These are phyloP conservation scores for Vitis rotundifolia DNA, from an alignment of 164 flowering plant species.

Conservation along the genomic window DNA sequence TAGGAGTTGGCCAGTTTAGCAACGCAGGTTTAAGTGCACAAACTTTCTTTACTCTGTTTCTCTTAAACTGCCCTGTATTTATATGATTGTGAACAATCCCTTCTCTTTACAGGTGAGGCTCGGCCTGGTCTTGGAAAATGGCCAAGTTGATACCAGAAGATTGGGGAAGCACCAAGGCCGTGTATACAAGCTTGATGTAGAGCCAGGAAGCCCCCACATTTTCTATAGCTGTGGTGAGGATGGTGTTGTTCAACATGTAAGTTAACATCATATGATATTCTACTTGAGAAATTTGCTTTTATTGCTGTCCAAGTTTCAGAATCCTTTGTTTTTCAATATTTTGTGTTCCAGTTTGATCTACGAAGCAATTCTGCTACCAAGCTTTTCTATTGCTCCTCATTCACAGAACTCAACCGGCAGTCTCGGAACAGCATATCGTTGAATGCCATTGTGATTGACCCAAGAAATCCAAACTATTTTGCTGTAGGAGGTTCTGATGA, in stretches of 20 bases:
- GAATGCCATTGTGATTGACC: constrained; percentile 68
- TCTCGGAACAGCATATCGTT: constrained; percentile 29
- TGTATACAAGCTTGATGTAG: constrained; percentile 65
- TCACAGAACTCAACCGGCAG: constrained; percentile 32
- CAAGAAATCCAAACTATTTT: constrained; percentile 62
- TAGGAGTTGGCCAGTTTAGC: background rate
- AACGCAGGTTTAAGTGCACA: background rate
- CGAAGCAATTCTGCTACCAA: constrained; percentile 42
- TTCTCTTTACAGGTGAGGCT: constrained; percentile 55
- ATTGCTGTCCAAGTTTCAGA: constrained; percentile 7
- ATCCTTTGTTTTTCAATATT: constrained; percentile 8
- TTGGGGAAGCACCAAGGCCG: constrained; percentile 62
- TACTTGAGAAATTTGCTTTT: background rate
- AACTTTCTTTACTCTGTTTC: background rate
- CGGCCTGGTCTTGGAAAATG: constrained; percentile 50
- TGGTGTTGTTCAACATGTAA: constrained; percentile 71
- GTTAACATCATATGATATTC: constrained; percentile 11
- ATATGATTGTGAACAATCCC: background rate
- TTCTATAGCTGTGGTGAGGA: constrained; percentile 78
- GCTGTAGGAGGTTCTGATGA: constrained; percentile 72
- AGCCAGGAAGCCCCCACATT: constrained; percentile 77
- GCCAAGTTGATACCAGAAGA: constrained; percentile 48
- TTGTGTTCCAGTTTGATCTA: constrained; percentile 68
- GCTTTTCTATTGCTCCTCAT: constrained; percentile 58
- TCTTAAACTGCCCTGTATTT: background rate